Conservation (phyloP, 2,329 filamentous ascomycete species). For the Tolypocladium endophyticum region DNA sequence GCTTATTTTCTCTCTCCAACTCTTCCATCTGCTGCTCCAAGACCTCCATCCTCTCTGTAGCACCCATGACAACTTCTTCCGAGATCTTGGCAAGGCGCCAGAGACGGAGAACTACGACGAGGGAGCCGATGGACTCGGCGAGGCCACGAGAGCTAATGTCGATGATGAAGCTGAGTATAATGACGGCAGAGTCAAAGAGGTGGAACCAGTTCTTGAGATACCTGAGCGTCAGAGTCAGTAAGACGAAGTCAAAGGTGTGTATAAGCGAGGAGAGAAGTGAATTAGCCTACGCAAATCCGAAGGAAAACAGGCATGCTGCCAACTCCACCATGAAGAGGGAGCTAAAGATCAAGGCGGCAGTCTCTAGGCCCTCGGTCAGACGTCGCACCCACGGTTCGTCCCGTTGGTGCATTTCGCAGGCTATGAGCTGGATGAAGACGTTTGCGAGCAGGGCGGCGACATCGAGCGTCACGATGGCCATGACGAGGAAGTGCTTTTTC, state of each 20-base stretch:
- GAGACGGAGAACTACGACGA: conserved; percentile 56
- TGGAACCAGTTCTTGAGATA: conserved; percentile 52
- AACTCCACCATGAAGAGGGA: conserved; percentile 56
- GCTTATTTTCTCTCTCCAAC: conserved; percentile 36
- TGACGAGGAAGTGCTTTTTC: conserved; percentile 33
- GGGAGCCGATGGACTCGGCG: conserved; percentile 51
- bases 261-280: neutral
- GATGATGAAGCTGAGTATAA: conserved; percentile 49
- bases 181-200: conserved; percentile 52
- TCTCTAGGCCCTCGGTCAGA: conserved; percentile 30
- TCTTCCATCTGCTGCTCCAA: conserved; percentile 40
- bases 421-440: conserved; percentile 36
- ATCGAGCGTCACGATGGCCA: conserved; percentile 33
- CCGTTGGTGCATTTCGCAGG: conserved; percentile 32
- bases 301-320: conserved; percentile 46
- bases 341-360: conserved; percentile 48
- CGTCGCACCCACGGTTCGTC: conserved; percentile 29
- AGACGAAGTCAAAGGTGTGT: neutral
- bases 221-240: conserved; percentile 18
- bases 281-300: conserved; percentile 43
- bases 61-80: conserved; percentile 55
- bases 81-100: conserved; percentile 64
- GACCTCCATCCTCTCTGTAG: conserved; percentile 50
- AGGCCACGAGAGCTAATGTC: conserved; percentile 50
- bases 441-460: conserved; percentile 33